A percentile compares a stretch with the other conserved stretches of the same genome.
phyloP scores from a whole-genome alignment of 371 early-diverging fungal genomes.

The Mortierella sp. region DNA sequence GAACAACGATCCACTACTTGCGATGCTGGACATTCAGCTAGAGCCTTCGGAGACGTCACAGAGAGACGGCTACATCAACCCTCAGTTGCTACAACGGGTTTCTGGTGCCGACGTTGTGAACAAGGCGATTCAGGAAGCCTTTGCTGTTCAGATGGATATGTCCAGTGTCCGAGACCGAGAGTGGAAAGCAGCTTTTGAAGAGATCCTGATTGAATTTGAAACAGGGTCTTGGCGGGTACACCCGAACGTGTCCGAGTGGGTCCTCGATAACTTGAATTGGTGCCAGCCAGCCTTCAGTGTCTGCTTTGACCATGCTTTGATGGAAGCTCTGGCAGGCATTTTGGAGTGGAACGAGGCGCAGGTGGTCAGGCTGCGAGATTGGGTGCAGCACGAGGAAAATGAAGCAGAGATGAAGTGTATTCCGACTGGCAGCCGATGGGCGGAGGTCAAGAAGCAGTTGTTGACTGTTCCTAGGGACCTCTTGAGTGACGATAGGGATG shows the following conservation, averaged over 20 bases:
- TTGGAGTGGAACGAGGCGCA: constrained; percentile 36
- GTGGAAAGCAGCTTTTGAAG: constrained; percentile 37
- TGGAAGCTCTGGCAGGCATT: constrained; percentile 32
- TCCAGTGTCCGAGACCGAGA: constrained; percentile 14
- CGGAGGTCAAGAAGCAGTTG: constrained; percentile 30
- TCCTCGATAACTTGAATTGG: constrained; percentile 21
- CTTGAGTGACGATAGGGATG: background rate
- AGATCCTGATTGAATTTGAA: constrained; percentile 23
- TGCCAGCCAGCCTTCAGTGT: constrained; percentile 28
- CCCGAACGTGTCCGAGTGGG: constrained; percentile 38
- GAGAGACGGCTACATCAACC: constrained; percentile 2
- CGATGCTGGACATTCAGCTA: background rate
- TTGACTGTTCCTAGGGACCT: background rate
- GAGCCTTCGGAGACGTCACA: background rate
- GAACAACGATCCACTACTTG: constrained; percentile 6
- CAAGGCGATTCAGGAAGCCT: constrained; percentile 28
- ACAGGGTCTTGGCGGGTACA: constrained; percentile 27
- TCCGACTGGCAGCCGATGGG: constrained; percentile 24
- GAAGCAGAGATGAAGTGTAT: constrained; percentile 26
- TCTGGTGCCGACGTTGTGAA: constrained; percentile 24
- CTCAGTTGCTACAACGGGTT: background rate
- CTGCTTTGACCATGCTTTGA: constrained; percentile 50
- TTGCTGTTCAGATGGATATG: constrained; percentile 43
- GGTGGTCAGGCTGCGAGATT: constrained; percentile 19
- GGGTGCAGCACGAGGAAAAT: constrained; percentile 26